These are phyloP conservation scores for Penicillium nordicum DNA, from an alignment of 2,329 filamentous ascomycete species.

Conservation along the genomic window DNA sequence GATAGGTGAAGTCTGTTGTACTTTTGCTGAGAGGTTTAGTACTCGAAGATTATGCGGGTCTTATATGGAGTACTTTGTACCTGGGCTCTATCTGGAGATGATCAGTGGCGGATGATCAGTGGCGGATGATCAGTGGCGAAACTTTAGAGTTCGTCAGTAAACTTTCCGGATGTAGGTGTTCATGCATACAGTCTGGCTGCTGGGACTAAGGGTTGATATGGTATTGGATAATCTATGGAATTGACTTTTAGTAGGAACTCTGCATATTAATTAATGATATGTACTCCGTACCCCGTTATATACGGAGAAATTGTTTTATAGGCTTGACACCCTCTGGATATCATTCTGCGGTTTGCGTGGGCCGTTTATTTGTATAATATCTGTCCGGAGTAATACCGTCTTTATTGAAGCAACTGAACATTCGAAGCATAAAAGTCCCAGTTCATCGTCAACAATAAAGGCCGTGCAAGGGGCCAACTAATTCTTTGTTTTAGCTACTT, in stretches of 20 bases:
- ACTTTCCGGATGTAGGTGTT: not conserved
- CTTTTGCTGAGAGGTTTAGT: conserved; percentile 7
- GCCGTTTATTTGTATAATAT: not conserved
- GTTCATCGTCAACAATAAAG: not conserved
- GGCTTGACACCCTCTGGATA: not conserved
- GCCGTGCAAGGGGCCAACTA: not conserved
- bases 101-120: not conserved
- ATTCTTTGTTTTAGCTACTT: not conserved
- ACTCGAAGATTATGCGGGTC: not conserved
- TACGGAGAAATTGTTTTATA: not conserved
- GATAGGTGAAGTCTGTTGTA: conserved; percentile 4
- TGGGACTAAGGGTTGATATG: not conserved
- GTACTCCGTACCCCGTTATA: not conserved
- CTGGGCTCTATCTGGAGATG: not conserved
- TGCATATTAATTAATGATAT: not conserved
- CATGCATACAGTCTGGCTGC: not conserved
- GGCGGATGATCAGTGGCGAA: conserved; percentile 3
- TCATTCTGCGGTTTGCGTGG: not conserved
- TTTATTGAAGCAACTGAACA: not conserved
- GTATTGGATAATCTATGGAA: not conserved
- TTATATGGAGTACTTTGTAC: not conserved
- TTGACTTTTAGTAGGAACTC: conserved; percentile 1
- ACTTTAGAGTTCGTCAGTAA: conserved; percentile 1
- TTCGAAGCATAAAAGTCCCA: not conserved
- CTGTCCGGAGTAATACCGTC: too few species aligned